Conservation (phyloP, 805 yeast species). For the Torulaspora gathmanii region DNA sequence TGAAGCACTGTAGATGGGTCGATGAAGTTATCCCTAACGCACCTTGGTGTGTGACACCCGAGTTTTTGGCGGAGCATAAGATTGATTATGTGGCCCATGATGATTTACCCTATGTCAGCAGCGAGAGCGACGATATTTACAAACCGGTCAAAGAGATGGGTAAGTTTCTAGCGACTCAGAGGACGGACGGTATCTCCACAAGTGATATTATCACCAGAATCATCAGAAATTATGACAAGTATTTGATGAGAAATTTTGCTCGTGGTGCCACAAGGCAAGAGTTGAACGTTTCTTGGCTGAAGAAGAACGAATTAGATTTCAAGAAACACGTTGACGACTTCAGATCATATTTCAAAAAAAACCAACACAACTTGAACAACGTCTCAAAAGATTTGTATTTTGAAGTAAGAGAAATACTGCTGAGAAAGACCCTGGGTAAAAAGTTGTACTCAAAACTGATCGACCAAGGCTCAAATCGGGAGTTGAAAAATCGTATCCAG, state of each 20-base stretch:
- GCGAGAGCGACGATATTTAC: slow-evolving; percentile 88
- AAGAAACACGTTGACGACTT: slow-evolving; percentile 86
- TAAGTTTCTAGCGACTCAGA: slow-evolving; percentile 86
- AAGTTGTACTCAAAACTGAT: slow-evolving; percentile 31
- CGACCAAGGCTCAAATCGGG: slow-evolving; percentile 47
- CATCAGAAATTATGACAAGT: slow-evolving; percentile 93
- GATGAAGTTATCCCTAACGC: slow-evolving; percentile 93
- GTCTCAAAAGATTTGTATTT: slow-evolving; percentile 79
- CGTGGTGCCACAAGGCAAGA: slow-evolving; percentile 97
- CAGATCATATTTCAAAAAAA: slow-evolving; percentile 76
- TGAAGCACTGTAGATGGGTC: slow-evolving; percentile 93
- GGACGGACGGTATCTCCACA: slow-evolving; percentile 95
- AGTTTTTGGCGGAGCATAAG: slow-evolving; percentile 68
- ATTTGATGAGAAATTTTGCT: slow-evolving; percentile 93
- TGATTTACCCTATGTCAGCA: slow-evolving; percentile 88
- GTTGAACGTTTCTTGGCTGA: slow-evolving; percentile 93
- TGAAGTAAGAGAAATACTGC: slow-evolving; percentile 71
- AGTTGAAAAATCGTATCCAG: slow-evolving; percentile 10
- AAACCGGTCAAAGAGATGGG: slow-evolving; percentile 88
- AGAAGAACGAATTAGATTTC: slow-evolving; percentile 92
- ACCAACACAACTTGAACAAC: slow-evolving; percentile 60
- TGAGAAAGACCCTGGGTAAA: slow-evolving; percentile 34
- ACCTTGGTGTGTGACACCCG: slow-evolving; percentile 91
- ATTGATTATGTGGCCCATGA: slow-evolving; percentile 98
- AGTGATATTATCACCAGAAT: slow-evolving; percentile 93